Conservation (phyloP, 108 stramenopile species). For the Fragilaria crotonensis region DNA sequence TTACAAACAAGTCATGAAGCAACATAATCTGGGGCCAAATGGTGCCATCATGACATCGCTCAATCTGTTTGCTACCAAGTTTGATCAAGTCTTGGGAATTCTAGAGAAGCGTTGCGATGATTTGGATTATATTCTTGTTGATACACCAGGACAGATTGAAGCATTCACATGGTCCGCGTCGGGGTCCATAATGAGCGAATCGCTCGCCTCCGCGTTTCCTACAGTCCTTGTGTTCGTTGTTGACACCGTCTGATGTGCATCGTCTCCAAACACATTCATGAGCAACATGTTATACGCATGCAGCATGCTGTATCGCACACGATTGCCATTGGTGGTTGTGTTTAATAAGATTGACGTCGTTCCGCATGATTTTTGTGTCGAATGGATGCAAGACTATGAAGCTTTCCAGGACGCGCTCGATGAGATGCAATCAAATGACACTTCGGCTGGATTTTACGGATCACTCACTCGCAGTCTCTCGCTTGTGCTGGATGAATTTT, state of each 20-base stretch:
- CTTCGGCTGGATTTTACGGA: conserved; percentile 76
- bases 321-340: conserved; percentile 89
- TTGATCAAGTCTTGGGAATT: conserved; percentile 95
- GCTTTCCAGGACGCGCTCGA: conserved; percentile 94
- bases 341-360: conserved; percentile 96
- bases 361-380: conserved; percentile 75
- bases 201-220: conserved; percentile 91
- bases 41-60: conserved; percentile 97
- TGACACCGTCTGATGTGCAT: conserved; percentile 92
- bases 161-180: conserved; percentile 99
- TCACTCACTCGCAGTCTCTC: conserved; percentile 88
- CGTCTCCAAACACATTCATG: conserved; percentile 97
- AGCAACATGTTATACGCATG: conserved; percentile 99
- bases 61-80: conserved; percentile 97
- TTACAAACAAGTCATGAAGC: conserved; percentile 97
- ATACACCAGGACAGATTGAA: conserved; percentile 99
- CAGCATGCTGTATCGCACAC: conserved; percentile 91
- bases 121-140: conserved; percentile 85
- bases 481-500: conserved; percentile 97
- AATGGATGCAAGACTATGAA: conserved; percentile 99
- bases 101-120: conserved; percentile 72
- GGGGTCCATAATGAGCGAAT: conserved; percentile 90
- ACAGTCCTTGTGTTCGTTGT: conserved; percentile 94
- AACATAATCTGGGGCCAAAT: conserved; percentile 98
- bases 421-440: conserved; percentile 22